Conservation (phyloP, 139 green algal species). For the Chlamydomonas sp. region DNA sequence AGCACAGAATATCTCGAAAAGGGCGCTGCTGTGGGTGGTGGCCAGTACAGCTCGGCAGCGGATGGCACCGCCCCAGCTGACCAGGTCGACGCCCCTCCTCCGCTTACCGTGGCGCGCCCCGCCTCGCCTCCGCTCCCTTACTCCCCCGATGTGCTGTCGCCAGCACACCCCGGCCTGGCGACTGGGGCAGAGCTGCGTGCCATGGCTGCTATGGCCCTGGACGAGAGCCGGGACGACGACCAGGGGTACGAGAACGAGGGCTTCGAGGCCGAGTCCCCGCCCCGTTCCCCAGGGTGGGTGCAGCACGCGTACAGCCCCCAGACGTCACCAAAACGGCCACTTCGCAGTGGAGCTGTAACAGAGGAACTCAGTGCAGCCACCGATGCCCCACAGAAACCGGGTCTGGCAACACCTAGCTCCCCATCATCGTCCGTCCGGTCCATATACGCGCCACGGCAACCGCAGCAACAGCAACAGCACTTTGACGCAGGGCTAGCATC, state of each 20-base stretch:
- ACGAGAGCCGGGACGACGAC: not conserved
- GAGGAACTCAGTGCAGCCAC: too few species aligned
- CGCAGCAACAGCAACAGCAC: too few species aligned
- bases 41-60: not conserved
- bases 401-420: too few species aligned
- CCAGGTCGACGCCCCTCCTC: not conserved
- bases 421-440: too few species aligned
- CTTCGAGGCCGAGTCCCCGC: not conserved
- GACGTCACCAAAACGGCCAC: not conserved
- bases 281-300: not conserved
- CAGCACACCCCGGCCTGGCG: not conserved
- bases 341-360: too few species aligned
- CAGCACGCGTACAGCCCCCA: conserved; percentile 17
- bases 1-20: conserved; percentile 19
- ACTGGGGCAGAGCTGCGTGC: conserved; percentile 10
- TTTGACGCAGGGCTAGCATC: too few species aligned
- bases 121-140: not conserved
- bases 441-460: too few species aligned
- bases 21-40: conserved; percentile 1
- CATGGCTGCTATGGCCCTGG: conserved; percentile 7
- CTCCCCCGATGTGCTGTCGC: not conserved
- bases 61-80: not conserved
- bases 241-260: not conserved
- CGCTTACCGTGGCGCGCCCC: not conserved
- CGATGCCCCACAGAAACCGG: too few species aligned